Evolutionary conservation across 2,329 filamentous ascomycete genomes (phyloP).

Genomic region (Penicillium decumbens): DNA sequence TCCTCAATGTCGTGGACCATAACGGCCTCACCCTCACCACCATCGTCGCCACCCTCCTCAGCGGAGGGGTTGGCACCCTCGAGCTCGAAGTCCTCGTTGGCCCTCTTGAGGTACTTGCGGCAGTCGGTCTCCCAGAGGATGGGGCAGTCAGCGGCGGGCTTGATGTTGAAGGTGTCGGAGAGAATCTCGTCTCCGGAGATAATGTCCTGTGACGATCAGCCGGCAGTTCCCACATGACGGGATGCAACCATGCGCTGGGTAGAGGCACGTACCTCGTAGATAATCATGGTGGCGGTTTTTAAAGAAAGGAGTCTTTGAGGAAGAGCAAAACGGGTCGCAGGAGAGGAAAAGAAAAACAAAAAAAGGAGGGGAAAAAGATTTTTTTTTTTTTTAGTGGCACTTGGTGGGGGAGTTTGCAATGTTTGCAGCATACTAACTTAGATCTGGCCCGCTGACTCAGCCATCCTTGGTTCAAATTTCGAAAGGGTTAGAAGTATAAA

Average conservation of each 20-base stretch:
- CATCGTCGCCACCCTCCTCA: constrained; percentile 73
- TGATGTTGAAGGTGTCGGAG: constrained; percentile 83
- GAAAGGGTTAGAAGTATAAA: background rate
- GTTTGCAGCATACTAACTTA: constrained; percentile 10
- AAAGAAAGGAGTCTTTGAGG: constrained; percentile 17
- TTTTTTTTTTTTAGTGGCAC: constrained; percentile 24
- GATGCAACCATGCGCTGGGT: background rate
- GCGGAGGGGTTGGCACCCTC: constrained; percentile 92
- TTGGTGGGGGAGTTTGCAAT: constrained; percentile 29
- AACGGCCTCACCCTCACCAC: constrained; percentile 58
- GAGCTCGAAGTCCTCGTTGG: constrained; percentile 57
- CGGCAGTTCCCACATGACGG: constrained; percentile 1
- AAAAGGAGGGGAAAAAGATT: constrained; percentile 29
- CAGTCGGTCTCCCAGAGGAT: constrained; percentile 88
- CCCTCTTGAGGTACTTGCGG: constrained; percentile 77
- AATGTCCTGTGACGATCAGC: constrained; percentile 62
- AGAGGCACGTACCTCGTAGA: constrained; percentile 57
- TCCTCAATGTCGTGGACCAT: constrained; percentile 89
- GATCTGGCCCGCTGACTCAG: background rate
- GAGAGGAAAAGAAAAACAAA: constrained; percentile 21
- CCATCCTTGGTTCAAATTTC: background rate
- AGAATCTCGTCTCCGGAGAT: constrained; percentile 90
- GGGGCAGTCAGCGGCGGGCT: constrained; percentile 60
- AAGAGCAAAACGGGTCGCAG: constrained; percentile 21
- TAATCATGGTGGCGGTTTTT: constrained; percentile 61